Evolutionary conservation across 495 filamentous ascomycete genomes (phyloP).

Genomic region (Penicillium longicatenatum): DNA sequence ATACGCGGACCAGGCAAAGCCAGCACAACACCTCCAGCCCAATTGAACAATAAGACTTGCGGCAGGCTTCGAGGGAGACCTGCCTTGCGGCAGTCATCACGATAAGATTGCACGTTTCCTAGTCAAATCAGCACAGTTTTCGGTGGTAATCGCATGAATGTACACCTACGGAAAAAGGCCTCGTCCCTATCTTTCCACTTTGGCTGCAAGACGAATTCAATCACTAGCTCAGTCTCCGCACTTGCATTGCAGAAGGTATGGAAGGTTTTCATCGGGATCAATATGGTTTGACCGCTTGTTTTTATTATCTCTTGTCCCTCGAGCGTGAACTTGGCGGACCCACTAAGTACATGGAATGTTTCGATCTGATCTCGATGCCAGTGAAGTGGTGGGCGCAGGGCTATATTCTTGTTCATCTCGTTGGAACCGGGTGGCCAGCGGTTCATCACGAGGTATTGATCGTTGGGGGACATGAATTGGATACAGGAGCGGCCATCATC

Average conservation of each 20-base stretch:
- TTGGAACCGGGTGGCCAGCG: slow-evolving; percentile 18
- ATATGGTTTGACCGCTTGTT: slow-evolving; percentile 7
- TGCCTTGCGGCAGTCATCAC: slow-evolving; percentile 19
- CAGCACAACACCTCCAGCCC: slow-evolving; percentile 15
- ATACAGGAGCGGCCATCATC: slow-evolving; percentile 15
- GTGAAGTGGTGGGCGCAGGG: slow-evolving; percentile 14
- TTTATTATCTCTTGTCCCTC: slow-evolving; percentile 11
- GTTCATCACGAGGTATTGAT: slow-evolving; percentile 19
- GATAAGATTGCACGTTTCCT: slow-evolving; percentile 23
- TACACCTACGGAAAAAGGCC: slow-evolving; percentile 14
- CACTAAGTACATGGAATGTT: slow-evolving; percentile 15
- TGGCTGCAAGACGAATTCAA: slow-evolving; percentile 18
- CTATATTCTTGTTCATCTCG: slow-evolving; percentile 11
- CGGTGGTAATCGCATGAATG: too few species aligned
- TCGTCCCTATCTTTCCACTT: slow-evolving; percentile 11
- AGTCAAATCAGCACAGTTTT: neutral
- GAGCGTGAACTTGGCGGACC: slow-evolving; percentile 8
- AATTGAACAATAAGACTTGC: slow-evolving; percentile 18
- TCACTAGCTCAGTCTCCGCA: slow-evolving; percentile 4
- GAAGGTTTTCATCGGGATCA: slow-evolving; percentile 7
- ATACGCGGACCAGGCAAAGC: slow-evolving; percentile 12
- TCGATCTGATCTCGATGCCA: slow-evolving; percentile 18
- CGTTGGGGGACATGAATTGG: slow-evolving; percentile 15
- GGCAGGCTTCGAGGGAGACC: slow-evolving; percentile 14
- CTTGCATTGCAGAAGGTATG: slow-evolving; percentile 20